A percentile compares a stretch with the other conserved stretches of the same genome.
Conservation (phyloP, 768 basidiomycete species). For the Suillus occidentalis region DNA sequence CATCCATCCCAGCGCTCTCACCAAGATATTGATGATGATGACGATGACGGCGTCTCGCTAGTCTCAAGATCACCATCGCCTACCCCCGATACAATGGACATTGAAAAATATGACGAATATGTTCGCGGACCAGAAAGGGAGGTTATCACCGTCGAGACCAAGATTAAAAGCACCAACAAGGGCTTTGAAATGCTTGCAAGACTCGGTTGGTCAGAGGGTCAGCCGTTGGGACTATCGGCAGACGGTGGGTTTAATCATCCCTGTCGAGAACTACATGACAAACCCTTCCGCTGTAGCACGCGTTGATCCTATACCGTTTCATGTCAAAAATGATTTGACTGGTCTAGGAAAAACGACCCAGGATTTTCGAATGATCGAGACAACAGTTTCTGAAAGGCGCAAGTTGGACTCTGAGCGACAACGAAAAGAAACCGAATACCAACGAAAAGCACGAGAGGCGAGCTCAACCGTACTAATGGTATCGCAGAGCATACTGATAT, state of each 20-base stretch:
- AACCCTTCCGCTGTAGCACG: conserved; percentile 50
- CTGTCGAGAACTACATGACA: background rate
- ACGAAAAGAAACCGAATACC: conserved; percentile 76
- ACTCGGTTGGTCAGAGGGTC: conserved; percentile 82
- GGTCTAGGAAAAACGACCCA: conserved; percentile 79
- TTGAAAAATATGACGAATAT: conserved; percentile 70
- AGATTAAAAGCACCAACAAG: conserved; percentile 74
- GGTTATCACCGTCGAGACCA: conserved; percentile 79
- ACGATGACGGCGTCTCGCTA: conserved; percentile 71
- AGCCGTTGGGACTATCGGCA: conserved; percentile 71
- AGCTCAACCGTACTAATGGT: conserved; percentile 9
- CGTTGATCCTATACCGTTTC: conserved; percentile 81
- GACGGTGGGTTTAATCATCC: conserved; percentile 52
- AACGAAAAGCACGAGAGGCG: conserved; percentile 73
- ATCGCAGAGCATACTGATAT: conserved; percentile 8
- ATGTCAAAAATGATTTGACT: conserved; percentile 72
- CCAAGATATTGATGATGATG: conserved; percentile 42
- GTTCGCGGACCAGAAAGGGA: conserved; percentile 52
- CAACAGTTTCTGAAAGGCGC: conserved; percentile 80
- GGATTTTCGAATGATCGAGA: conserved; percentile 82
- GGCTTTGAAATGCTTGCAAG: conserved; percentile 80
- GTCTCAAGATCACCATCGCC: conserved; percentile 82
- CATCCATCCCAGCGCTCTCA: conserved; percentile 57
- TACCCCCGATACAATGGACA: conserved; percentile 50
- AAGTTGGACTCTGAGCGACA: conserved; percentile 81